Base-by-base conservation (phyloP, 1,139 yeast genomes). In the Pichia sp. region DNA sequence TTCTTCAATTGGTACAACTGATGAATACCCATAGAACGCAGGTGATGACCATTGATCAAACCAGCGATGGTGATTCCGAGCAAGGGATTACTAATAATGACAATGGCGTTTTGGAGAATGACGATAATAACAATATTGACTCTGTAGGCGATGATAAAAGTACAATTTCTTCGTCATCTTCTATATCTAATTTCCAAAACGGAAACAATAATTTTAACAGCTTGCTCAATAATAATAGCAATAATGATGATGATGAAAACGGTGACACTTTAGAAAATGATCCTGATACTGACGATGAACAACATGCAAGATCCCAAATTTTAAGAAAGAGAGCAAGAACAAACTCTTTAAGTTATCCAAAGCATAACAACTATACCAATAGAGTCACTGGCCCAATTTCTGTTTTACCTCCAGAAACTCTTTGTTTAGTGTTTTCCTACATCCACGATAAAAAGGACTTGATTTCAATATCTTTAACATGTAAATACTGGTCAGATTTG, bases 401-500 rank as follows among this genome's bases (percentile, higher is more conserved):
- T 1, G 56, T 73, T 50, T 70, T 90, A 45, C 97, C 97, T 0
- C 82, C 94, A 0, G 97, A 90, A 64, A 79, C 90, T 25, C 66
- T 90, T 46, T 72, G 84, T 46, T 77, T 82, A 53, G 79, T 90
- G 8, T 80, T 87, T 56, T 80, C 84, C 50, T 76, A 80, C 56
- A 69, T 88, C 45, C 81, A 78, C 42, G 71, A 84, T 44, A 76
- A 75, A 53, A 61, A 71, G 2, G 96, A 89, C 63, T 72, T 85
- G 56, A 80, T 80, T 52, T 72, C 82, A 15, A 70, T 88, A 39
- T 69, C 88, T 52, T 74, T 89, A 2, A 94, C 89, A 11, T 89
- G 96, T 65, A 79, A 79, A 56, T 77, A 82, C 54, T 89, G 96
- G 85, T 88, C 90, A 29, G 79, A 80, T 55, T 71, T 87, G 43